Evolutionary conservation across 169 alveolate genomes (phyloP), one percentile per base, ranked within the genome.

Genomic region (Plasmodium falciparum): DNA sequence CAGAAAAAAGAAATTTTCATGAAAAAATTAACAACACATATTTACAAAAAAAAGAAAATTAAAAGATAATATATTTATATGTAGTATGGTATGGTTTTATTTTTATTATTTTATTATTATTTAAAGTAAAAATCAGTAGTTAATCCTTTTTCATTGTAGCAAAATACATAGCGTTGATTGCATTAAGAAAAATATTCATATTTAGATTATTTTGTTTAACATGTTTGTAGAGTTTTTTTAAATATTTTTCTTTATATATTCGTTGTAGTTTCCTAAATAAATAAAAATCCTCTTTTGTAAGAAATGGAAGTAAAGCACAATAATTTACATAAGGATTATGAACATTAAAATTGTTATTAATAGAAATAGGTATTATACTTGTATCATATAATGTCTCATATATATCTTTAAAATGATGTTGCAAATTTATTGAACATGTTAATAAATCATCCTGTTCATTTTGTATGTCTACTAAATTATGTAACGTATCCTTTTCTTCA

Each of bases 281-380:
- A 15, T 54, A 17, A 71, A 86, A 86, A 6, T 86, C 92, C 39
- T 61, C 61, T 65, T 86, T 86, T 2, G 92, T 92, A 15, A 94
- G 69, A 72, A 94, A 92, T n/a, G 96, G 96, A 5, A 94, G 74
- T 3, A 94, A 24, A 65, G 94, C 95, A 72, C 90, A 63, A 58
- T 94, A 94, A 13, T 93, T 95, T 11, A 71, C 74, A 66, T 90
- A 94, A 9, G 96, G 96, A 59, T 94, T 94, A 8, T 72, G 78
- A 15, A 59, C 20, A 39, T 92, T 91, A 39, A 93, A 86, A 13
- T 29, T 88, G 7, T 29, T 50, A 7, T 70, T 56, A 13, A 74
- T 78, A 45, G 70, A 54, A 15, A 63, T 62, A 5, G 90, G 92
- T n/a, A 45, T 17, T 20, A 59, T 22, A 47, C 29, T 86, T n/a